Evolutionary conservation across 352 stramenopile genomes (phyloP).

Genomic region (Phytophthora constricta): DNA sequence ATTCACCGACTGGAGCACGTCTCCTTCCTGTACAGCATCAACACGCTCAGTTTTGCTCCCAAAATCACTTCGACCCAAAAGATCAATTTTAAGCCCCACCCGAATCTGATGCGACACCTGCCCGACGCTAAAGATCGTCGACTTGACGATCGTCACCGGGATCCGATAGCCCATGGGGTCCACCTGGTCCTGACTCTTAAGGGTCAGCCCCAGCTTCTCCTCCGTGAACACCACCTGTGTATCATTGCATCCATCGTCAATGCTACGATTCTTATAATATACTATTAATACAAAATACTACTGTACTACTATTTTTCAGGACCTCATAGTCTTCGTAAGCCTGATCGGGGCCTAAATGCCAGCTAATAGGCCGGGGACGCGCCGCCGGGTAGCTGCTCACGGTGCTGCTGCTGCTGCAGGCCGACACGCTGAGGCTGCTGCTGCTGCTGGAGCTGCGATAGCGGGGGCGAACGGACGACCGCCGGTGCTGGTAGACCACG

Average conservation of each 20-base stretch:
- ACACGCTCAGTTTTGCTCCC: neutral
- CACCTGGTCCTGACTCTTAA: conserved; percentile 46
- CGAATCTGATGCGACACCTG: conserved; percentile 64
- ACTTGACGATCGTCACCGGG: conserved; percentile 60
- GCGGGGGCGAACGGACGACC: conserved; percentile 30
- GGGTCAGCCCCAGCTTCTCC: conserved; percentile 63
- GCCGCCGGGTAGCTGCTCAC: conserved; percentile 31
- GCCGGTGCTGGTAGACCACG: conserved; percentile 8
- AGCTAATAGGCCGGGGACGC: conserved; percentile 11
- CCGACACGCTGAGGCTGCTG: conserved; percentile 46
- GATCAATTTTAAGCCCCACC: conserved; percentile 25
- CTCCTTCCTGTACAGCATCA: conserved; percentile 55
- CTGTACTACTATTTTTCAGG: neutral
- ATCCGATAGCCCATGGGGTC: conserved; percentile 32
- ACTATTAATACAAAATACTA: neutral
- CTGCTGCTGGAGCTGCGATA: conserved; percentile 35
- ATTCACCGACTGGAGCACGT: conserved; percentile 75
- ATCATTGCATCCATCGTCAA: no score
- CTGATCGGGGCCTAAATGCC: conserved; percentile 34
- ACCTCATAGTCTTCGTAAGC: conserved; percentile 51
- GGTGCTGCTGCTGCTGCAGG: conserved; percentile 38
- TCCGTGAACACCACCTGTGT: conserved; percentile 65
- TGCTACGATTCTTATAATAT: no score
- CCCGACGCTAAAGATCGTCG: conserved; percentile 49
- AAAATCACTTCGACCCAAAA: neutral